A percentile compares a stretch with the other conserved stretches of the same genome.
Conservation (phyloP, 1,284 basidiomycete species). For the Wallemia mellicola region DNA sequence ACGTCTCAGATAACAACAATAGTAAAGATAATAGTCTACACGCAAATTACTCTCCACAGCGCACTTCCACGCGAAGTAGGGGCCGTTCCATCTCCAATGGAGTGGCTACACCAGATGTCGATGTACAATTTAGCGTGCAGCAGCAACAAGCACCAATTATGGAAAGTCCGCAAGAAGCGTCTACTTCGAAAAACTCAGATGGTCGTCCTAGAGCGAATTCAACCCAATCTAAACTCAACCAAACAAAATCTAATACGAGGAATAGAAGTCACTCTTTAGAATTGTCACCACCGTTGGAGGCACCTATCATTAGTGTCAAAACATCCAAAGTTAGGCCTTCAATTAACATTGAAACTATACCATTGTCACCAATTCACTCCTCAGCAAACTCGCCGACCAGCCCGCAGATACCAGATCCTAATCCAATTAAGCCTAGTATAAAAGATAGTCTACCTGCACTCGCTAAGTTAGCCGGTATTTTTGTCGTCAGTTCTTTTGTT, state of each 20-base stretch:
- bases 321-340: not conserved
- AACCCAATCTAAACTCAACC: not conserved
- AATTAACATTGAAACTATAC: not conserved
- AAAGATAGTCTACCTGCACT: not conserved
- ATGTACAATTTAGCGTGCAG: not conserved
- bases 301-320: not conserved
- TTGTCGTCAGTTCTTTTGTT: not conserved
- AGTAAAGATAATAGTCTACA: not conserved
- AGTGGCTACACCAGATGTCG: not conserved
- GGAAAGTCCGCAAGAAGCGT: not conserved
- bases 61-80: not conserved
- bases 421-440: not conserved
- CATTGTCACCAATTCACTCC: not conserved
- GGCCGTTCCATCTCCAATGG: not conserved
- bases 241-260: not conserved
- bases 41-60: not conserved
- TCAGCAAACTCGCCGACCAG: not conserved
- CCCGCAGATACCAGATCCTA: not conserved
- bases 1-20: not conserved
- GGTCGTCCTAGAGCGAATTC: not conserved
- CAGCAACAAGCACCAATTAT: not conserved
- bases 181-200: not conserved
- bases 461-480: not conserved
- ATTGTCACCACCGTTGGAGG: not conserved
- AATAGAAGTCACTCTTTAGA: not conserved